A percentile compares a stretch with the other conserved stretches of the same genome.
Evolutionary conservation across 805 yeast genomes (phyloP).

Genomic region (Pichia nakasei): DNA sequence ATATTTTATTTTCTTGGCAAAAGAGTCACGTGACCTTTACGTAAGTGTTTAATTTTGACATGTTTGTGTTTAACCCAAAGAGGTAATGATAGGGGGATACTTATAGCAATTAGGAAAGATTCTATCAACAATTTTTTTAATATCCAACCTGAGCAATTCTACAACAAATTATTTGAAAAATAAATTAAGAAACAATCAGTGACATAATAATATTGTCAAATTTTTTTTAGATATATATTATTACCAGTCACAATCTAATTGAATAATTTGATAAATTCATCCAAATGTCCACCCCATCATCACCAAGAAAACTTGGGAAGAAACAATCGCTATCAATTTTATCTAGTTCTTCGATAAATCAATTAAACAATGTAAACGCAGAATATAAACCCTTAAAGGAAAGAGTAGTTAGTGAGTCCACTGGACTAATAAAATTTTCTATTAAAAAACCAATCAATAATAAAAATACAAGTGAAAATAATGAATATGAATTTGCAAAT

Average conservation of each 20-base stretch:
- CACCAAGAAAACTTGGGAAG: constrained; percentile 11
- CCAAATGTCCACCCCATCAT: constrained; percentile 2
- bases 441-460: constrained; percentile 14
- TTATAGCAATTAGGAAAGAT: too few relatives aligned
- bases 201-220: too few relatives aligned
- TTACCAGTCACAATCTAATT: too few relatives aligned
- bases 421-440: constrained; percentile 42
- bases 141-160: too few relatives aligned
- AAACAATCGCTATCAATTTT: constrained; percentile 29
- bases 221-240: too few relatives aligned
- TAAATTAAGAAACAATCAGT: too few relatives aligned
- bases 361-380: constrained; percentile 11
- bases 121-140: too few relatives aligned
- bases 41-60: background rate
- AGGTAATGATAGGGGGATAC: background rate
- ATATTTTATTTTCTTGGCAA: too few relatives aligned
- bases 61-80: background rate
- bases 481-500: background rate
- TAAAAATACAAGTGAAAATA: background rate
- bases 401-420: constrained; percentile 39
- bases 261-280: background rate
- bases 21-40: background rate
- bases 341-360: constrained; percentile 21
- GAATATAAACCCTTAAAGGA: constrained; percentile 24
- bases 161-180: too few relatives aligned